Conservation (phyloP, 2,329 filamentous ascomycete genomes). For the Pseudocercospora cruenta region DNA sequence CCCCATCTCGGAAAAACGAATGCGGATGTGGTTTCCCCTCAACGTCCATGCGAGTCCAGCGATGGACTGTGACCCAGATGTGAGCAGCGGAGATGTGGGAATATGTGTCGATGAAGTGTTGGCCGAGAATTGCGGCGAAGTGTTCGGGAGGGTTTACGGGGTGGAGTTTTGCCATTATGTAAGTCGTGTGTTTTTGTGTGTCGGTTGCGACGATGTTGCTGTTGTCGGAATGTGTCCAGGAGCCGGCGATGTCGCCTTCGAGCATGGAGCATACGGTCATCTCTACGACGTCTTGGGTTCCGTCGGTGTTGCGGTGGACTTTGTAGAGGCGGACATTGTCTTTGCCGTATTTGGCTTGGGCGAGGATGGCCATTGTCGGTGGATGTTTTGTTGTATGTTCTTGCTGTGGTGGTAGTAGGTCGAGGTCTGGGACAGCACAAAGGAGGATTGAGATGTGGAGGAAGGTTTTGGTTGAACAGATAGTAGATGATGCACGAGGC, state of each 20-base stretch:
- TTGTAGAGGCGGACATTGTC: constrained; percentile 99
- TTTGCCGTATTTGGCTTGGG: constrained; percentile 78
- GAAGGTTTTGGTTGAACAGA: background rate
- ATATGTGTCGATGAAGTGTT: constrained; percentile 88
- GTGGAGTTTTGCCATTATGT: constrained; percentile 92
- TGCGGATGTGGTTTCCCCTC: constrained; percentile 92
- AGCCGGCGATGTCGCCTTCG: constrained; percentile 86
- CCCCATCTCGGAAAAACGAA: constrained; percentile 88
- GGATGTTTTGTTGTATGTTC: background rate
- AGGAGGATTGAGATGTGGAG: background rate
- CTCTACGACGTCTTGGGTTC: constrained; percentile 83
- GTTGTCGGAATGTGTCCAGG: constrained; percentile 93
- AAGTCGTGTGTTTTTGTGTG: constrained; percentile 90
- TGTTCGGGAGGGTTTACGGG: constrained; percentile 91
- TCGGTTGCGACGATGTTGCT: constrained; percentile 93
- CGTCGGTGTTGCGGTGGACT: constrained; percentile 78
- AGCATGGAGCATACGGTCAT: constrained; percentile 93
- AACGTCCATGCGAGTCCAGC: constrained; percentile 87
- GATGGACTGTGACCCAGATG: constrained; percentile 79
- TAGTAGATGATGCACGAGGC: background rate
- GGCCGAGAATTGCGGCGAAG: constrained; percentile 80
- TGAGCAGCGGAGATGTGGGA: constrained; percentile 84
- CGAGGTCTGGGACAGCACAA: background rate
- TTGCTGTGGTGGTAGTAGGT: background rate
- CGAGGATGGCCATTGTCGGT: constrained; percentile 51